Conservation (phyloP, 495 filamentous ascomycete species). For the Aspergillus coremiiformis region DNA sequence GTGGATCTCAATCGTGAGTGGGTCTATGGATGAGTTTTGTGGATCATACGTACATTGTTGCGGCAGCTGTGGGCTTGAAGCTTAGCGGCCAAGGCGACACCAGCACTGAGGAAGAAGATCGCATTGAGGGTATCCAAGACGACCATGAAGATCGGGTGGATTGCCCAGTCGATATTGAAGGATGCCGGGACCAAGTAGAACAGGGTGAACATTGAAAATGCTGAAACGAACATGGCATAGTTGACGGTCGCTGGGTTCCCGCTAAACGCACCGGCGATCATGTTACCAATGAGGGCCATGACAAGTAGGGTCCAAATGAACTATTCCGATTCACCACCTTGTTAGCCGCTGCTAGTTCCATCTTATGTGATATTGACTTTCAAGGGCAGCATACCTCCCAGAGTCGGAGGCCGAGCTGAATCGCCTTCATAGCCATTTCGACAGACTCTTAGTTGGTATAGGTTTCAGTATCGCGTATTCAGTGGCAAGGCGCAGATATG, state of each 20-base stretch:
- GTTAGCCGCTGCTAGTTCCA: background rate
- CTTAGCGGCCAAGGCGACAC: constrained; percentile 56
- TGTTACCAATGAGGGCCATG: constrained; percentile 61
- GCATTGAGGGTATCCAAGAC: constrained; percentile 52
- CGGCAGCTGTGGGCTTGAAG: constrained; percentile 53
- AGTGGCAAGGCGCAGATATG: background rate
- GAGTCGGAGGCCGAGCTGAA: constrained; percentile 30
- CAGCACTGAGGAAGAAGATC: constrained; percentile 59
- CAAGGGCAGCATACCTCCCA: constrained; percentile 30
- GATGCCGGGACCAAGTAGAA: constrained; percentile 54
- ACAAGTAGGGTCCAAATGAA: constrained; percentile 62
- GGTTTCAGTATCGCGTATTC: too few relatives aligned
- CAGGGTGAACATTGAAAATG: constrained; percentile 59
- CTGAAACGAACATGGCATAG: constrained; percentile 58
- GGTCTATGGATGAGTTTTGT: background rate
- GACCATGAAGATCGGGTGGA: constrained; percentile 49
- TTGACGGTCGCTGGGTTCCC: constrained; percentile 52
- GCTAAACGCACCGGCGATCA: constrained; percentile 48
- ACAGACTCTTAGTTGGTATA: too few relatives aligned
- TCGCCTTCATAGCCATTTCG: constrained; percentile 25
- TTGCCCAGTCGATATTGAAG: constrained; percentile 38
- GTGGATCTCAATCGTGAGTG: constrained; percentile 7
- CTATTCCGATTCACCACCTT: constrained; percentile 21
- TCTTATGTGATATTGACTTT: background rate
- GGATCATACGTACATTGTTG: constrained; percentile 46